Evolutionary conservation across 2,329 filamentous ascomycete genomes (phyloP), one percentile per base, ranked within the genome.

Genomic region (Beauveria medogensis): DNA sequence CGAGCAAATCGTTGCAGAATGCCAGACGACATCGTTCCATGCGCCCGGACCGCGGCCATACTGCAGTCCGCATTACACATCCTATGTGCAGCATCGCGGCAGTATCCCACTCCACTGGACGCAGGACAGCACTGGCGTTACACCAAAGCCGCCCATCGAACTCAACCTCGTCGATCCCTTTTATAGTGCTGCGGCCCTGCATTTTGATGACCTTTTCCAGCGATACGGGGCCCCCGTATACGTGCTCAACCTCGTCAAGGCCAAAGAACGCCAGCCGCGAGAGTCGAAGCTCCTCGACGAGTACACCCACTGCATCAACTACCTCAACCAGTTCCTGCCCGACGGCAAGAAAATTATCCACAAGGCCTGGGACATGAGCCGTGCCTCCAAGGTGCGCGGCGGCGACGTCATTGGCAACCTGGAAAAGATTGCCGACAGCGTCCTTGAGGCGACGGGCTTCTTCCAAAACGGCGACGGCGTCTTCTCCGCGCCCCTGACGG

Each of bases 61-160:
- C 71, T 87, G 91, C 5, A 97, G 89, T 69, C 91, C 93, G 1
- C 89, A 91, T 30, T 97, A 93, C 72, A 97, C 94, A 4, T 97
- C 94, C 0, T 97, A 96, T 72, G 88, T 99, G 1, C 94, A 99
- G 71, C 94, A 99, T 71, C 85, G 94, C 65, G 95, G 95, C 28
- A 97, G 94, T 66, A 99, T 99, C 62, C 94, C 94, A 3, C 80
- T 99, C 0, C 92, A 96, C 73, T 99, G 95, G 95, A 95, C 92
- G 0, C 94, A 99, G 72, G 94, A 97, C 71, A 96, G 88, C 67
- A 94, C 91, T 4, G 92, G 93, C 2, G 94, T 99, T 2, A 92
- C 91, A 1, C 95, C 95, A 0, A 99, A 97, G 68, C 95, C 94
- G 10, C 92, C 93, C 10, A 99, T 99, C 66, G 90, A 97, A 71